Evolutionary conservation across 106 monocot species (phyloP).

Genomic region (Phalaenopsis equestris): DNA sequence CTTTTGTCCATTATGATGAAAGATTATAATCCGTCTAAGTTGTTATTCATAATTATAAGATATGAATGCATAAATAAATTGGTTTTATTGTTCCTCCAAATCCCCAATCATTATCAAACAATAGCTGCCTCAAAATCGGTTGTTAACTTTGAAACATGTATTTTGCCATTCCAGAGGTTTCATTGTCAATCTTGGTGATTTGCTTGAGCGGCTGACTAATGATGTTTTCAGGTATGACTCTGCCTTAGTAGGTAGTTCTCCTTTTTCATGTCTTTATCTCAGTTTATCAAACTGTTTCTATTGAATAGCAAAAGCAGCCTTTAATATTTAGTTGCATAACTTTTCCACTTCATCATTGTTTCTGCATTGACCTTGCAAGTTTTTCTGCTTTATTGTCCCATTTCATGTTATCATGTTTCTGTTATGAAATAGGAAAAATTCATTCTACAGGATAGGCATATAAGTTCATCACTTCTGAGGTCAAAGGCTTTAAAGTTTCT

Average conservation of each 20-base stretch:
- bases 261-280: background rate
- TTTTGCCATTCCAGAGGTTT: conserved; percentile 49
- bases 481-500: background rate
- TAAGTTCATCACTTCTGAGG: background rate
- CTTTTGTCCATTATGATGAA: background rate
- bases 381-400: background rate
- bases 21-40: background rate
- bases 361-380: background rate
- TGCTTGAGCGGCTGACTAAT: conserved; percentile 97
- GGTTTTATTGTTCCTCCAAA: background rate
- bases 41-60: background rate
- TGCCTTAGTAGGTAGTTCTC: background rate
- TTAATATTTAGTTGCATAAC: background rate
- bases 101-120: too few species aligned
- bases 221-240: conserved; percentile 59
- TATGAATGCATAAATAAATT: background rate
- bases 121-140: too few species aligned
- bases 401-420: background rate
- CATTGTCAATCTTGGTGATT: conserved; percentile 90
- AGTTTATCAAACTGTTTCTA: background rate
- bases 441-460: background rate
- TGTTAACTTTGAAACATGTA: background rate
- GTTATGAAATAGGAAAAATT: background rate
- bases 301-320: background rate
- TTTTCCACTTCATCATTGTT: background rate